Conservation (phyloP, 2,329 filamentous ascomycete species). For the Pseudogymnoascus sp. region DNA sequence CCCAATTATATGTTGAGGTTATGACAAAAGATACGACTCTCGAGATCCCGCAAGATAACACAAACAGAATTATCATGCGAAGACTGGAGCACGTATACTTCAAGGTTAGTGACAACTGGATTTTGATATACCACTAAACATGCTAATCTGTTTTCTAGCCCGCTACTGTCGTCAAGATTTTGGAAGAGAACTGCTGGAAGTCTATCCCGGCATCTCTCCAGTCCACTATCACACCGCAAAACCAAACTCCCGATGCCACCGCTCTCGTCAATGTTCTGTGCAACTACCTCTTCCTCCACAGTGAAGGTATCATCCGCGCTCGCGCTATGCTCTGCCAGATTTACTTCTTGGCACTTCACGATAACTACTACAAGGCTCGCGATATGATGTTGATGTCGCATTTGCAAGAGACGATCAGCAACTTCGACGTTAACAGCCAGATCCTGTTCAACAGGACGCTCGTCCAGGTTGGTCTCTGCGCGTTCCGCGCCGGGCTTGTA, state of each 20-base stretch:
- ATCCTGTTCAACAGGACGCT: constrained; percentile 98
- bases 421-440: constrained; percentile 94
- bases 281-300: constrained; percentile 90
- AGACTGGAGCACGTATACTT: constrained; percentile 97
- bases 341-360: constrained; percentile 94
- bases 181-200: constrained; percentile 94
- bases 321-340: constrained; percentile 98
- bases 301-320: constrained; percentile 91
- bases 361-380: constrained; percentile 94
- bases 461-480: constrained; percentile 95
- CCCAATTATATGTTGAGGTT: constrained; percentile 79
- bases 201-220: constrained; percentile 60
- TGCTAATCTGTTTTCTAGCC: constrained; percentile 44
- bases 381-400: constrained; percentile 99
- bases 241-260: constrained; percentile 58
- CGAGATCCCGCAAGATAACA: constrained; percentile 71
- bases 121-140: constrained; percentile 19
- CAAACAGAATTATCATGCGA: constrained; percentile 90
- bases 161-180: constrained; percentile 80
- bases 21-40: constrained; percentile 63
- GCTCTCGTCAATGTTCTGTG: constrained; percentile 79
- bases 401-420: constrained; percentile 91
- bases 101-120: constrained; percentile 53
- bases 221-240: constrained; percentile 73
- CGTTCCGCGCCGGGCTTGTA: constrained; percentile 92